A percentile compares a stretch with the other conserved stretches of the same genome.
phyloP scores from a whole-genome alignment of 345 rosid genomes.

The Euphorbia pulcherrima region DNA sequence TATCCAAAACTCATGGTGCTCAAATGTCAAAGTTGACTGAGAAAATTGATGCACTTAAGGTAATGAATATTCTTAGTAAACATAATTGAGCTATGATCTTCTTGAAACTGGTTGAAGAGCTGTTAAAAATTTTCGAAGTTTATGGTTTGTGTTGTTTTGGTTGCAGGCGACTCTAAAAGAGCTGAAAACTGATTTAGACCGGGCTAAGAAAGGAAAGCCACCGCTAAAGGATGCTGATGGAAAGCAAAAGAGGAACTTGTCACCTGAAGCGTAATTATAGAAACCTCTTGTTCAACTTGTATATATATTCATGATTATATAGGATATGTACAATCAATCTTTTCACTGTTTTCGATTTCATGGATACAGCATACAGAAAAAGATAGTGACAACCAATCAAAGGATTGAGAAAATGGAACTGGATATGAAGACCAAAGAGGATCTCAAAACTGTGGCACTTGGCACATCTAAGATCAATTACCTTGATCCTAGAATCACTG shows the following conservation, averaged over 20 bases:
- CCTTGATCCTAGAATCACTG: constrained; percentile 94
- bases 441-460: constrained; percentile 84
- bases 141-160: constrained; percentile 11
- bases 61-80: constrained; percentile 15
- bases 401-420: constrained; percentile 79
- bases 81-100: background rate
- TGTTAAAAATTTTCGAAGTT: background rate
- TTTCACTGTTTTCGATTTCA: constrained; percentile 9
- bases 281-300: constrained; percentile 10
- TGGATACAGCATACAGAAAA: constrained; percentile 63
- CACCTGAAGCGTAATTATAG: constrained; percentile 68
- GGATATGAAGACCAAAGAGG: constrained; percentile 71
- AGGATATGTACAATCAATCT: background rate
- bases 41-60: constrained; percentile 78
- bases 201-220: constrained; percentile 87
- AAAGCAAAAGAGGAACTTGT: constrained; percentile 70
- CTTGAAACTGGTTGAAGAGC: background rate
- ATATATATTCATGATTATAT: background rate
- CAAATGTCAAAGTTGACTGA: constrained; percentile 74
- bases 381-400: constrained; percentile 50
- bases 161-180: constrained; percentile 59
- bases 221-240: constrained; percentile 80
- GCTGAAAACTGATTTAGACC: constrained; percentile 62
- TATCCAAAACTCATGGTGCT: constrained; percentile 74
- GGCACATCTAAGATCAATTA: constrained; percentile 97